Conservation (phyloP, 1,139 yeast genomes). For the Pneumocystis carinii region DNA sequence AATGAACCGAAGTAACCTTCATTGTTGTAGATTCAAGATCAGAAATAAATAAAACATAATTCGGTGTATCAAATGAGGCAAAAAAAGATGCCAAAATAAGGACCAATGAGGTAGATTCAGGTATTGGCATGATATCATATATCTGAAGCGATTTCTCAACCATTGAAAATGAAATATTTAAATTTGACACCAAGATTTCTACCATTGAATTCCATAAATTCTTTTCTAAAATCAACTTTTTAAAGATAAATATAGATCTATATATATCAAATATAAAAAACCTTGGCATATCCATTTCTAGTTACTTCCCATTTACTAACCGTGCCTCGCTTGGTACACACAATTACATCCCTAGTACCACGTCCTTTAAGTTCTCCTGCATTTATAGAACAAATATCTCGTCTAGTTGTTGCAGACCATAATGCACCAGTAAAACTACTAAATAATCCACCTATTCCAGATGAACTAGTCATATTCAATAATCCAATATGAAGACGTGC, state of each 20-base stretch:
- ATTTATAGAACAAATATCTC: constrained; percentile 47
- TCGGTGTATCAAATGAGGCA: constrained; percentile 19
- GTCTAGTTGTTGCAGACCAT: constrained; percentile 18
- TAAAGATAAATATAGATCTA: constrained; percentile 21
- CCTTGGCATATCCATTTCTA: constrained; percentile 27
- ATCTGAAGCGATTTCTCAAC: constrained; percentile 31
- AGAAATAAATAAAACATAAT: constrained; percentile 41
- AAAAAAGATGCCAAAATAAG: constrained; percentile 36
- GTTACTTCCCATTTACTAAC: constrained; percentile 36
- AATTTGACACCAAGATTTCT: constrained; percentile 18
- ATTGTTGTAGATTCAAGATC: constrained; percentile 40
- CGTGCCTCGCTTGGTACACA: constrained; percentile 31
- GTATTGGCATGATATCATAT: constrained; percentile 34
- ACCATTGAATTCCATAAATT: constrained; percentile 28
- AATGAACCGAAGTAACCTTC: constrained; percentile 47
- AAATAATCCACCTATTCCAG: constrained; percentile 21
- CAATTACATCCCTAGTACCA: constrained; percentile 34
- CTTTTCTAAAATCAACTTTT: constrained; percentile 25
- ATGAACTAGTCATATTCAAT: constrained; percentile 13
- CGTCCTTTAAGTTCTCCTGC: constrained; percentile 40
- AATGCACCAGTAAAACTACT: constrained; percentile 15
- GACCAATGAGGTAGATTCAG: constrained; percentile 20
- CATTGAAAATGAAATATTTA: constrained; percentile 25
- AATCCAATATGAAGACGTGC: constrained; percentile 39
- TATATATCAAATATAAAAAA: neutral